A percentile compares a stretch with the other conserved stretches of the same genome.
Conservation (phyloP, 1,139 yeast genomes). For the Lodderomyces parapsilosis region DNA sequence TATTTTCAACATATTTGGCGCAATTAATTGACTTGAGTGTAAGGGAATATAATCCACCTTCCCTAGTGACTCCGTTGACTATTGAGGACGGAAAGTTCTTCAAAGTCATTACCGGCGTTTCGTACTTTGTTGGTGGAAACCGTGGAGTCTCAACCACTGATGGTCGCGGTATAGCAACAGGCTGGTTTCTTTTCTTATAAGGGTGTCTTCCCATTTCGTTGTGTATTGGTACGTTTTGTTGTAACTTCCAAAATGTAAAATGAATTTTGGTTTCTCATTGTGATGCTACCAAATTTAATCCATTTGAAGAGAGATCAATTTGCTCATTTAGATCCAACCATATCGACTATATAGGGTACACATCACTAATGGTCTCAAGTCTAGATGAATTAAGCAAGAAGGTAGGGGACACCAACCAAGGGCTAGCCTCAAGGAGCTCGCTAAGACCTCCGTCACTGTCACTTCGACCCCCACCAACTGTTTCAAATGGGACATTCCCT, state of each 20-base stretch:
- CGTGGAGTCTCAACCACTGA: constrained; percentile 5
- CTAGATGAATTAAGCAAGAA: constrained; percentile 11
- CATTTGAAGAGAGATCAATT: background rate
- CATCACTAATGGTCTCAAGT: constrained; percentile 9
- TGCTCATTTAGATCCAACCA: background rate
- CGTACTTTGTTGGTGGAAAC: constrained; percentile 30
- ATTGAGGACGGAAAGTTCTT: constrained; percentile 41
- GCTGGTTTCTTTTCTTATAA: constrained; percentile 3
- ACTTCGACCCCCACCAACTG: constrained; percentile 28
- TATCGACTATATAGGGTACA: no score
- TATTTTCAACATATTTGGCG: constrained; percentile 36
- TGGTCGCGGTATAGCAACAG: background rate
- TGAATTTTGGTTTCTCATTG: no score
- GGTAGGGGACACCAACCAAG: constrained; percentile 5
- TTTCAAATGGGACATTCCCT: constrained; percentile 28
- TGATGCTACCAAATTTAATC: background rate
- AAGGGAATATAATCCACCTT: constrained; percentile 45
- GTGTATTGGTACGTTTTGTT: background rate
- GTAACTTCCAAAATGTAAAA: no score
- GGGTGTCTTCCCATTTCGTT: constrained; percentile 5
- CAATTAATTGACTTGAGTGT: constrained; percentile 45
- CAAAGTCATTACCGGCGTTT: constrained; percentile 32
- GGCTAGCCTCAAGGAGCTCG: constrained; percentile 6
- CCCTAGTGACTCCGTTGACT: constrained; percentile 42
- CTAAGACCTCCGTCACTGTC: constrained; percentile 3